Conservation (phyloP, 1,139 yeast genomes). For the Lodderomyces pseudojiufengensis region DNA sequence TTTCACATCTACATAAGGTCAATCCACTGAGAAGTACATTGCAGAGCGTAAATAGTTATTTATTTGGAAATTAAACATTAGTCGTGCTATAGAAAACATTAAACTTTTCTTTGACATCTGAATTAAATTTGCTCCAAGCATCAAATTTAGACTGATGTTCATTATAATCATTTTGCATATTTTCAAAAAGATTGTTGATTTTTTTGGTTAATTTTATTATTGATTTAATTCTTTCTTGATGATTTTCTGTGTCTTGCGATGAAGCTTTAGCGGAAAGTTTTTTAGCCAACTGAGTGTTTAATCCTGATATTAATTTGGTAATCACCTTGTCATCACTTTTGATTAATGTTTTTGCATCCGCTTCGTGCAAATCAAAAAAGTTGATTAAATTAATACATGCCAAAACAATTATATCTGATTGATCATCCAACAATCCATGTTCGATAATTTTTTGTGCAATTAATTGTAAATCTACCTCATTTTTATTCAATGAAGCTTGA, state of each 20-base stretch:
- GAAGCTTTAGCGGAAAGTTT: constrained; percentile 42
- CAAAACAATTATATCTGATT: constrained; percentile 37
- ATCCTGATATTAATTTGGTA: constrained; percentile 20
- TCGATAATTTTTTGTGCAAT: constrained; percentile 28
- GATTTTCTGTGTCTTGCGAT: constrained; percentile 31
- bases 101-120: constrained; percentile 10
- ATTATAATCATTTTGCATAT: constrained; percentile 6
- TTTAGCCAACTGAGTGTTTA: constrained; percentile 28
- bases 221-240: constrained; percentile 16
- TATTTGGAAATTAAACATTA: constrained; percentile 15
- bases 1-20: constrained; percentile 44
- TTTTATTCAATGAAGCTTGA: constrained; percentile 18
- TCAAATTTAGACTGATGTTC: constrained; percentile 6
- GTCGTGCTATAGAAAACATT: constrained; percentile 13
- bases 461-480: constrained; percentile 19
- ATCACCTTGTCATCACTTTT: constrained; percentile 19
- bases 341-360: constrained; percentile 14
- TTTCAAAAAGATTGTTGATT: constrained; percentile 10
- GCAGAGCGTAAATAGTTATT: constrained; percentile 55
- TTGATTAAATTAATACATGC: constrained; percentile 33
- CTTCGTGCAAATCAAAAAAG: constrained; percentile 22
- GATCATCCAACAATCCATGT: constrained; percentile 36
- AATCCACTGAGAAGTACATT: constrained; percentile 79
- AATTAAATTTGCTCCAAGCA: constrained; percentile 10
- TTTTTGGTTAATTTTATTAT: constrained; percentile 15